Evolutionary conservation across 225 moss, liverwort and hornwort species (phyloP).

Genomic region (Marchantia paleacea): DNA sequence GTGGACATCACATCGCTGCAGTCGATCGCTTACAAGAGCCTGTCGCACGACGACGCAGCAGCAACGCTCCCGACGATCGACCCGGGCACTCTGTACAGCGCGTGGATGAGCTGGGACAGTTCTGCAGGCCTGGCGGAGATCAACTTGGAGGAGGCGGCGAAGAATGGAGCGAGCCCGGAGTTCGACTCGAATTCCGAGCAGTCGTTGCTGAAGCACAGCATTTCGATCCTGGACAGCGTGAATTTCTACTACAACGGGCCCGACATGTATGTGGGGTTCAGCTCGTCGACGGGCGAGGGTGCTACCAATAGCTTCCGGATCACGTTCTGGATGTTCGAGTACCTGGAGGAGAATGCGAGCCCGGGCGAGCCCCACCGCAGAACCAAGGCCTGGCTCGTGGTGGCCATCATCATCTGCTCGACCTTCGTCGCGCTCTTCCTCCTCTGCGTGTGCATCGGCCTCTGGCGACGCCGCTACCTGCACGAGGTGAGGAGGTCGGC

Average conservation of each 20-base stretch:
- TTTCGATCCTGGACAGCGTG: constrained; percentile 20
- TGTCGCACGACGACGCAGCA: not conserved
- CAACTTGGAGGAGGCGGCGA: constrained; percentile 7
- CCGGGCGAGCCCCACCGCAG: not conserved
- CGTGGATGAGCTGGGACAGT: constrained; percentile 24
- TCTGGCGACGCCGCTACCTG: constrained; percentile 12
- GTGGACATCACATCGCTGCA: constrained; percentile 18
- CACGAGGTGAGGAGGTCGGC: constrained; percentile 1
- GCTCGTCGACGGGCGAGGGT: constrained; percentile 8
- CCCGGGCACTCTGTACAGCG: not conserved
- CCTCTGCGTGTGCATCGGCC: not conserved
- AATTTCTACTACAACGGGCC: constrained; percentile 19
- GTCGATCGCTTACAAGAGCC: constrained; percentile 6
- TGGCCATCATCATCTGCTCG: constrained; percentile 16
- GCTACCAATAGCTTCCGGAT: constrained; percentile 15
- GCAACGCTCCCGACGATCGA: not conserved
- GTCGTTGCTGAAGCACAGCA: constrained; percentile 9
- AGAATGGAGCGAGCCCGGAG: not conserved
- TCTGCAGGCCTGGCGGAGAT: constrained; percentile 1
- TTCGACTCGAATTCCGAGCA: not conserved
- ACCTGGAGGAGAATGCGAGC: not conserved
- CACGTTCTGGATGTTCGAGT: constrained; percentile 25
- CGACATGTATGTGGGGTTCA: constrained; percentile 24
- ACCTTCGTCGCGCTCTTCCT: constrained; percentile 1
- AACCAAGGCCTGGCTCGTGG: constrained; percentile 12